Conservation (phyloP, 75 land plant genomes). For the Pinus albicaulis region DNA sequence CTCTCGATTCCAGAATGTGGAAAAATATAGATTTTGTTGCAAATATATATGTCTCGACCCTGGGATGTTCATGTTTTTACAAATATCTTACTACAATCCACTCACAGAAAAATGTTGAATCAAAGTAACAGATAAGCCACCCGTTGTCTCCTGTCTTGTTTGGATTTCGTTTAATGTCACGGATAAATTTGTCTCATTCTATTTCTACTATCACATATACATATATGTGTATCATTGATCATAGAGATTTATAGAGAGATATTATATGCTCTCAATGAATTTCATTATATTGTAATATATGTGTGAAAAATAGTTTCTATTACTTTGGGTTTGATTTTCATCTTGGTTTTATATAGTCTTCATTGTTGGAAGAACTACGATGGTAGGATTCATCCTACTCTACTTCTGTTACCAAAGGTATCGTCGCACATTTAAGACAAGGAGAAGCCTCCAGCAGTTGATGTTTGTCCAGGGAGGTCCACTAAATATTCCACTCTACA, state of each 20-base stretch:
- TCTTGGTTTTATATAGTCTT: background rate
- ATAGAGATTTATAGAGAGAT: too few species aligned
- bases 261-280: too few species aligned
- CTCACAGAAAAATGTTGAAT: constrained; percentile 97
- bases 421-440: background rate
- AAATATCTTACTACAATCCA: constrained; percentile 99
- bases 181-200: constrained; percentile 54
- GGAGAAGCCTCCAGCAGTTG: background rate
- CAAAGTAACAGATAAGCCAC: constrained; percentile 97
- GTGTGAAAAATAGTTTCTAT: too few species aligned
- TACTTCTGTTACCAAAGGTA: background rate
- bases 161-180: constrained; percentile 55
- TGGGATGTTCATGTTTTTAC: constrained; percentile 92
- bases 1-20: constrained; percentile 86
- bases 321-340: background rate
- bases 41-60: constrained; percentile 91
- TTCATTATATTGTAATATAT: too few species aligned
- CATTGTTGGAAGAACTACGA: background rate
- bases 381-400: too few species aligned
- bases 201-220: constrained; percentile 45
- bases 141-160: constrained; percentile 71
- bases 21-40: constrained; percentile 93
- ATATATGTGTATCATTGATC: too few species aligned
- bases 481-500: constrained; percentile 6
- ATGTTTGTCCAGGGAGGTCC: background rate